Conservation (phyloP, 2,329 filamentous ascomycete genomes). For the Phaeoacremonium minimum region DNA sequence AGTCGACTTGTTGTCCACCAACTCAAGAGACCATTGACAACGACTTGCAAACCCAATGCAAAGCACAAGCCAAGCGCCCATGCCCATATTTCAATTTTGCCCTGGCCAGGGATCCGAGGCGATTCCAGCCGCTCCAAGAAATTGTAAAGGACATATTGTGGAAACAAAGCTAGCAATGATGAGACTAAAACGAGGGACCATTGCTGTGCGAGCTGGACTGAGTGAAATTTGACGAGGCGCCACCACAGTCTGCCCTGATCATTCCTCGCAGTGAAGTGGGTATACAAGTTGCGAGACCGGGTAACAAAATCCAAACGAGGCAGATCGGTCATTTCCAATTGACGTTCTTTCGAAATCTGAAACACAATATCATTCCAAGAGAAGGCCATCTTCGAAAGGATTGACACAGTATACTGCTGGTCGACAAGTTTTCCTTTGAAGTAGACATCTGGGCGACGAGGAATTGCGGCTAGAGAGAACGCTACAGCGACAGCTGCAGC, state of each 20-base stretch:
- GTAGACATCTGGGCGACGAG: slow-evolving; percentile 26
- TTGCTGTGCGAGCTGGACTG: slow-evolving; percentile 20
- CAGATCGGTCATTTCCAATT: slow-evolving; percentile 23
- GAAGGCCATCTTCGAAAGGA: slow-evolving; percentile 20
- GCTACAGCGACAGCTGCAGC: slow-evolving; percentile 13
- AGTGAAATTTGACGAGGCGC: slow-evolving; percentile 22
- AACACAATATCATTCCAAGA: slow-evolving; percentile 26
- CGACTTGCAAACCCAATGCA: slow-evolving; percentile 23
- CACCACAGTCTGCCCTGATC: slow-evolving; percentile 21
- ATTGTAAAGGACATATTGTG: slow-evolving; percentile 27
- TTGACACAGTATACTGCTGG: slow-evolving; percentile 25
- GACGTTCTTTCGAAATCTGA: slow-evolving; percentile 18
- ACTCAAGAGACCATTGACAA: slow-evolving; percentile 21
- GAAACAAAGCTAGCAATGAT: slow-evolving; percentile 22
- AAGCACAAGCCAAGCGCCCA: slow-evolving; percentile 24
- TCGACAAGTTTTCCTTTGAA: slow-evolving; percentile 23
- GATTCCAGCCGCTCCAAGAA: slow-evolving; percentile 25
- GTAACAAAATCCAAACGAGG: slow-evolving; percentile 22
- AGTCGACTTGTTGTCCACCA: slow-evolving; percentile 27
- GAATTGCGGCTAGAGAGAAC: slow-evolving; percentile 21
- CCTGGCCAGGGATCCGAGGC: slow-evolving; percentile 8
- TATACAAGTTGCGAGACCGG: slow-evolving; percentile 19
- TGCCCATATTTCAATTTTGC: slow-evolving; percentile 16
- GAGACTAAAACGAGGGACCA: slow-evolving; percentile 24
- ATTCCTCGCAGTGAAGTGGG: slow-evolving; percentile 12